Conservation (phyloP, 2,329 filamentous ascomycete genomes). For the Xylaria sp. region DNA sequence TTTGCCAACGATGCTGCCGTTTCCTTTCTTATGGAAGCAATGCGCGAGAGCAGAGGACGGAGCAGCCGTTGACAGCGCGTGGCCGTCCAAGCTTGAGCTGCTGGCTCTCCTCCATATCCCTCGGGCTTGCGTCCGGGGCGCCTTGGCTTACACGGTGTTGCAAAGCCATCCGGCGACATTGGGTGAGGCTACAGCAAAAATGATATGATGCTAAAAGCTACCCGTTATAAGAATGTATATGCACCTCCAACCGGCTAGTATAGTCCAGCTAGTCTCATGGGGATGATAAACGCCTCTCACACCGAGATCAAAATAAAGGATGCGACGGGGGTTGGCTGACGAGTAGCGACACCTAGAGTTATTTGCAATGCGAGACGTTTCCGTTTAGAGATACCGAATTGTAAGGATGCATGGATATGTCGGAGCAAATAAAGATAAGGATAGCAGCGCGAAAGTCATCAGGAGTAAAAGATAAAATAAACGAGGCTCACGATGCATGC, state of each 20-base stretch:
- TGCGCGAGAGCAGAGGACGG: slow-evolving; percentile 46
- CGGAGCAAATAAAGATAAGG: slow-evolving; percentile 5
- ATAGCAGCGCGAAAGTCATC: background rate
- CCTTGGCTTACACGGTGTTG: slow-evolving; percentile 26
- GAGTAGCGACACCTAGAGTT: background rate
- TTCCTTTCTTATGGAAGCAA: slow-evolving; percentile 44
- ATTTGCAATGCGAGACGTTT: slow-evolving; percentile 2
- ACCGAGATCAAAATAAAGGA: background rate
- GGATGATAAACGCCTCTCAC: background rate
- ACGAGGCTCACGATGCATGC: background rate
- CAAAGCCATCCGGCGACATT: slow-evolving; percentile 25
- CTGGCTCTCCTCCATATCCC: slow-evolving; percentile 14
- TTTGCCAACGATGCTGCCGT: slow-evolving; percentile 19
- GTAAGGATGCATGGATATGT: background rate
- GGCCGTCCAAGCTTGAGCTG: slow-evolving; percentile 44
- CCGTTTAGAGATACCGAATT: background rate
- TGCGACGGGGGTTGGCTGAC: background rate
- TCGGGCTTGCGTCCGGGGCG: slow-evolving; percentile 20
- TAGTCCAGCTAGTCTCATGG: background rate
- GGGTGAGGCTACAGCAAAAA: background rate
- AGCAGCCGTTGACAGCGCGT: slow-evolving; percentile 48
- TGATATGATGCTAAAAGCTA: slow-evolving; percentile 4
- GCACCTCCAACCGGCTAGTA: slow-evolving; percentile 1
- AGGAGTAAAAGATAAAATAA: slow-evolving; percentile 4
- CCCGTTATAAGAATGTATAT: slow-evolving; percentile 3